Conservation (phyloP, 2,329 filamentous ascomycete species). For the Coleophoma eucalyptorum region DNA sequence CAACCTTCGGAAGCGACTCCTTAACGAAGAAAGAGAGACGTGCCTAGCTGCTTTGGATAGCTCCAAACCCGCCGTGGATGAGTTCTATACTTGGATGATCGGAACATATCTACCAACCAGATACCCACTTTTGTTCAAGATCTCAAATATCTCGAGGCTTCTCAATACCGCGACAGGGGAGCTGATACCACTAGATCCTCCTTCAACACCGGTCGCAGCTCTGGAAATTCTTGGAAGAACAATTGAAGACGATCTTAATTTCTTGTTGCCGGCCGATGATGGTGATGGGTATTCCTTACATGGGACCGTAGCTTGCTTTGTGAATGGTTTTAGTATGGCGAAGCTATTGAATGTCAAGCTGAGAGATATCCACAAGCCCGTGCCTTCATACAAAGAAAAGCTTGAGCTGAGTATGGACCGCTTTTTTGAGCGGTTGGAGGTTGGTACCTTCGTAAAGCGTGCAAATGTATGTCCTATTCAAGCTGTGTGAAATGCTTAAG, state of each 20-base stretch:
- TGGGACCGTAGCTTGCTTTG: conserved; percentile 53
- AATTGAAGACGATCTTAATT: conserved; percentile 56
- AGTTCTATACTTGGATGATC: conserved; percentile 53
- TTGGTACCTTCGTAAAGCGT: conserved; percentile 50
- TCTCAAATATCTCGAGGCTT: conserved; percentile 28
- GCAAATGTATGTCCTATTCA: conserved; percentile 35
- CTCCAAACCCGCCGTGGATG: conserved; percentile 42
- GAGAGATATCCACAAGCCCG: conserved; percentile 51
- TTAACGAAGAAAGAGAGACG: conserved; percentile 37
- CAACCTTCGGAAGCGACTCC: conserved; percentile 40
- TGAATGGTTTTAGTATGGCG: conserved; percentile 53
- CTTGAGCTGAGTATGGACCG: conserved; percentile 57
- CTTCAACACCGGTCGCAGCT: conserved; percentile 29
- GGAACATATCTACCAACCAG: conserved; percentile 50
- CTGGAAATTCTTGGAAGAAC: conserved; percentile 45
- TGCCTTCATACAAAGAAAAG: conserved; percentile 53
- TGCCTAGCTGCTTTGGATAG: conserved; percentile 33
- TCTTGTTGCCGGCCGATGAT: conserved; percentile 44
- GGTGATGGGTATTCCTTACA: conserved; percentile 44
- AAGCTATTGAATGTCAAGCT: conserved; percentile 49
- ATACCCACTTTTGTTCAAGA: conserved; percentile 45
- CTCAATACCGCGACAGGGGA: conserved; percentile 42
- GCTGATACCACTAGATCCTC: conserved; percentile 32
- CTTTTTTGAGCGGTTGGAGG: conserved; percentile 50
- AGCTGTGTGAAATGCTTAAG: no score